Evolutionary conservation across 108 stramenopile species (phyloP), one percentile per base, ranked within the genome.

Genomic region (Skeletonema grethae): DNA sequence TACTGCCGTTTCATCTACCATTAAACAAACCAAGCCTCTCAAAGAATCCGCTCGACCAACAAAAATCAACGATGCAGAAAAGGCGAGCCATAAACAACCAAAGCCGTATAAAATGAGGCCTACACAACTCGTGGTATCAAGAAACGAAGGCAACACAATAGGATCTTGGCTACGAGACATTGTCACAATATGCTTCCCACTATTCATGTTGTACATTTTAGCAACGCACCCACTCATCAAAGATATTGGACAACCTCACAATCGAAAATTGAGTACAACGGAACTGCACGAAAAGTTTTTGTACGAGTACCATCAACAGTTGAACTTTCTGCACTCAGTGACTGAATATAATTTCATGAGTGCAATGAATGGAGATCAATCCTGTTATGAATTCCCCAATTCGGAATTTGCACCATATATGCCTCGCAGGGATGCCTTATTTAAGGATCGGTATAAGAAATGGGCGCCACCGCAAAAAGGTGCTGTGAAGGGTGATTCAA

Each of bases 111-210:
- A 53, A n/a, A 53, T 53, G 50, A 53, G 50, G 50, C 50, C 50
- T 2, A 53, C 50, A 22, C 50, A 53, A 22, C 8, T 53, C 1
- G 8, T 53, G 9, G 20, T 53, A 20, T 53, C 50, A 4, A 53
- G 22, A 53, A 53, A 53, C 22, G 50, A 53, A 53, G 22, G 20
- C 18, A 53, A 53, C 7, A 5, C 50, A 24, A 7, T 20, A 22
- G 15, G 15, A 24, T 53, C 50, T 22, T 53, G 50, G 50, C 20
- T 53, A 24, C 50, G 50, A 24, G 50, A 53, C 50, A 53, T 53
- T 22, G 50, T 8, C 22, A 22, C 22, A 20, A 24, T 53, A 22
- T 9, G 7, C 6, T 8, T 53, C 50, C 50, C 50, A 4, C 6
- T 53, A 7, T 53, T n/a, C 50, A 53, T 53, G 20, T 2, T 53